phyloP scores from a whole-genome alignment of 1,284 basidiomycete genomes.

The Hymenochaete sp. region DNA sequence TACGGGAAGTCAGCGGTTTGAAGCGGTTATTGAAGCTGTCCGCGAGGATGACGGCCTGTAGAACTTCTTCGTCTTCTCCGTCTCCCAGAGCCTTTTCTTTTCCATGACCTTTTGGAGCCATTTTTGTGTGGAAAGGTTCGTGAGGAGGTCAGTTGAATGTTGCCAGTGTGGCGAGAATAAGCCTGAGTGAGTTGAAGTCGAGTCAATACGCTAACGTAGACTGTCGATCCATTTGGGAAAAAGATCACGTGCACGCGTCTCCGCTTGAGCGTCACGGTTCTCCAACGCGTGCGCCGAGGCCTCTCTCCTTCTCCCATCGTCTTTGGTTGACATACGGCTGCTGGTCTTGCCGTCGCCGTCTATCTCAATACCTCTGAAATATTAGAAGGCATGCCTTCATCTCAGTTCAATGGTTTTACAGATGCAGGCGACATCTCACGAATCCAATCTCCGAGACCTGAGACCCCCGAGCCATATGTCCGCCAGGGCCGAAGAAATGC shows the following conservation, averaged over 20 bases:
- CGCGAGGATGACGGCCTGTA: slow-evolving; percentile 90
- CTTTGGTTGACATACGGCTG: too few relatives aligned
- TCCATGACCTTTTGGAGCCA: slow-evolving; percentile 53
- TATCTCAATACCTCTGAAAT: background rate
- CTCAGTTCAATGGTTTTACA: too few relatives aligned
- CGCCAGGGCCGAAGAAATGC: slow-evolving; percentile 49
- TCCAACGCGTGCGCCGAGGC: too few relatives aligned
- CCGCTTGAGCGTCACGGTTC: too few relatives aligned
- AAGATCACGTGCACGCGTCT: slow-evolving; percentile 9
- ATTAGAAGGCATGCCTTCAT: too few relatives aligned
- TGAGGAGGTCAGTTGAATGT: too few relatives aligned
- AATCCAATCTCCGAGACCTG: slow-evolving; percentile 43
- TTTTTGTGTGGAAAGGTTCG: slow-evolving; percentile 23
- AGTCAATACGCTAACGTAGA: too few relatives aligned
- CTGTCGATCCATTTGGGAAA: background rate
- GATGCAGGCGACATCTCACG: slow-evolving; percentile 22
- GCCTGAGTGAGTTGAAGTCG: too few relatives aligned
- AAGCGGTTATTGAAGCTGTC: slow-evolving; percentile 94
- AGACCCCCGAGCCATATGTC: slow-evolving; percentile 53
- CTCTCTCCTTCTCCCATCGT: too few relatives aligned
- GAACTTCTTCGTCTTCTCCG: slow-evolving; percentile 65
- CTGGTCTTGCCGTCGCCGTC: background rate
- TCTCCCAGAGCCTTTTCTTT: slow-evolving; percentile 48
- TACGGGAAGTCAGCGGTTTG: slow-evolving; percentile 75
- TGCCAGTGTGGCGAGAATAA: background rate